Conservation (phyloP, 2,329 filamentous ascomycete species). For the Monosporascus sp. region DNA sequence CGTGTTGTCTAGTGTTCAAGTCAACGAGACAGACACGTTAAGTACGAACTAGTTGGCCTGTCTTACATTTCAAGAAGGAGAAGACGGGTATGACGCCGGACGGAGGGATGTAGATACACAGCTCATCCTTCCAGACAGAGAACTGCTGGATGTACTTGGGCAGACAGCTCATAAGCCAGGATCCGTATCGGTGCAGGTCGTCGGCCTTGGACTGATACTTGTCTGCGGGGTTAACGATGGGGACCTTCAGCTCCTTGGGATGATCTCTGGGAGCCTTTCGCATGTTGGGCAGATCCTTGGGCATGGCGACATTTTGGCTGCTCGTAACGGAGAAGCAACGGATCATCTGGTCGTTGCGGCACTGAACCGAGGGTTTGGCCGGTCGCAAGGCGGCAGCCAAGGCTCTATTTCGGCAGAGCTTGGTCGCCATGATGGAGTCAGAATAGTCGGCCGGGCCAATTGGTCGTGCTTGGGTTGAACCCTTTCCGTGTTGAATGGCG, state of each 20-base stretch:
- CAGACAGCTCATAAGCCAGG: constrained; percentile 93
- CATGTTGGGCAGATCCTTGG: constrained; percentile 61
- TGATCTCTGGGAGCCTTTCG: constrained; percentile 56
- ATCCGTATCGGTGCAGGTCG: constrained; percentile 85
- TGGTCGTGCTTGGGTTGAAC: constrained; percentile 22
- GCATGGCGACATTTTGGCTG: constrained; percentile 46
- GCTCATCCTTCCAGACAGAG: constrained; percentile 98
- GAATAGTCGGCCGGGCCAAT: constrained; percentile 37
- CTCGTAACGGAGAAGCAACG: constrained; percentile 48
- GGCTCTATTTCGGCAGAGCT: constrained; percentile 50
- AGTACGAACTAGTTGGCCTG: constrained; percentile 7
- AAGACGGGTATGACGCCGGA: constrained; percentile 86
- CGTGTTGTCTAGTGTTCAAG: constrained; percentile 67
- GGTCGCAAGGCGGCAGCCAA: constrained; percentile 52
- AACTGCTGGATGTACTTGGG: constrained; percentile 99
- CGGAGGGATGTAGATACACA: constrained; percentile 88
- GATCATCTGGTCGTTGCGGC: constrained; percentile 34
- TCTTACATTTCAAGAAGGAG: constrained; percentile 76
- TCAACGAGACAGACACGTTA: constrained; percentile 4
- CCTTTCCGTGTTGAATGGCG: constrained; percentile 4
- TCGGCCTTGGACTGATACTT: constrained; percentile 86
- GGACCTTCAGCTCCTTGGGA: constrained; percentile 62
- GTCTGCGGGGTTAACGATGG: constrained; percentile 86
- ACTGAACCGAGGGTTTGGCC: constrained; percentile 37
- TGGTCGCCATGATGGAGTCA: constrained; percentile 51